phyloP scores from a whole-genome alignment of 805 yeast species.

The Phaffomyces antillensis region DNA sequence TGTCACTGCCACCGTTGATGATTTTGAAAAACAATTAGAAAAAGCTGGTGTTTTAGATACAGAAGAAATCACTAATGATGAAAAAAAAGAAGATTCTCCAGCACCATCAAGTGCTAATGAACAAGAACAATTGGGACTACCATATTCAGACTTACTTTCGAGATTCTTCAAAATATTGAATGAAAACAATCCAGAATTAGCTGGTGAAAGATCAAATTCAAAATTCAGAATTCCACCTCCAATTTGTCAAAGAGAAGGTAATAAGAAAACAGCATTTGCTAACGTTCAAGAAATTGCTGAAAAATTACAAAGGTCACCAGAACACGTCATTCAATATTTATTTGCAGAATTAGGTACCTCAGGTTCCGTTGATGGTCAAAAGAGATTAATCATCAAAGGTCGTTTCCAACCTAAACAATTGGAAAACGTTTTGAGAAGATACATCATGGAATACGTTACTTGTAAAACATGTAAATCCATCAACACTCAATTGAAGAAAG shows the following conservation, averaged over 20 bases:
- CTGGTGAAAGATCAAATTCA: conserved; percentile 89
- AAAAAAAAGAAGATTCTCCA: conserved; percentile 18
- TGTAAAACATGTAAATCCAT: conserved; percentile 98
- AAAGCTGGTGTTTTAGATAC: conserved; percentile 71
- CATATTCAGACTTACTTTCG: conserved; percentile 70
- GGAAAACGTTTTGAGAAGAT: conserved; percentile 93
- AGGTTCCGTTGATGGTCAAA: conserved; percentile 97
- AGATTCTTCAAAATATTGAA: conserved; percentile 84
- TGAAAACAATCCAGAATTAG: conserved; percentile 95
- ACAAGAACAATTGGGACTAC: conserved; percentile 48
- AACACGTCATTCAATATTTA: conserved; percentile 91
- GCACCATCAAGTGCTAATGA: conserved; percentile 15
- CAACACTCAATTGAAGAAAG: conserved; percentile 94
- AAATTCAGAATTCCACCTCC: conserved; percentile 98
- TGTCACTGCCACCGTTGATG: conserved; percentile 52
- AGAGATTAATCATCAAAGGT: conserved; percentile 95
- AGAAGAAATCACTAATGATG: conserved; percentile 6
- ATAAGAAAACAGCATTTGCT: conserved; percentile 91
- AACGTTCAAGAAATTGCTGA: conserved; percentile 93
- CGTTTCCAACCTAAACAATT: conserved; percentile 96
- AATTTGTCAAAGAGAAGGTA: conserved; percentile 92
- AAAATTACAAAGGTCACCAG: conserved; percentile 93
- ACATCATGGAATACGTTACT: conserved; percentile 94
- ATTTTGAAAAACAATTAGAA: conserved; percentile 83
- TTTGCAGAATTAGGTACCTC: conserved; percentile 99